A percentile compares a stretch with the other conserved stretches of the same genome.
phyloP scores from a whole-genome alignment of 306 rosid genomes.

The Pyrus communis region DNA sequence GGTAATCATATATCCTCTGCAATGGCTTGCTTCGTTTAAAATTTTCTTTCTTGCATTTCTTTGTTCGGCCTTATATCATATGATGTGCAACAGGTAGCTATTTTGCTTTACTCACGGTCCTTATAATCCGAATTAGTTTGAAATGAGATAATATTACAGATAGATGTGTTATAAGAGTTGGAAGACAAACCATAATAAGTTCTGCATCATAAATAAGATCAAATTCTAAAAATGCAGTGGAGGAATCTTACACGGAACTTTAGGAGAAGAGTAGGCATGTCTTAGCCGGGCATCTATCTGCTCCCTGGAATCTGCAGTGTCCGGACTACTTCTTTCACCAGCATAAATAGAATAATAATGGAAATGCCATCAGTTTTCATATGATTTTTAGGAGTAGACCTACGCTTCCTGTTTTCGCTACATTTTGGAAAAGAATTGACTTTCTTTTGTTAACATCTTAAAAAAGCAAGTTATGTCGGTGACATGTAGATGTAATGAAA shows the following conservation, averaged over 20 bases:
- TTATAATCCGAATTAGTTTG: not conserved
- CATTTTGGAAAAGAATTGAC: not conserved
- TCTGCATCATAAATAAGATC: not conserved
- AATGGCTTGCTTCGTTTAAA: not conserved
- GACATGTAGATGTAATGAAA: not conserved
- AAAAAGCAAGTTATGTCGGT: not conserved
- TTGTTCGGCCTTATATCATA: not conserved
- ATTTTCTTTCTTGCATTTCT: not conserved
- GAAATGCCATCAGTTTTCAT: not conserved
- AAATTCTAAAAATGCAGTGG: not conserved
- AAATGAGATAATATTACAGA: not conserved
- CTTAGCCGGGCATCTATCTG: not conserved
- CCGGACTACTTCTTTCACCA: not conserved
- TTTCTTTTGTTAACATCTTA: not conserved
- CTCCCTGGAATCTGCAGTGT: not conserved
- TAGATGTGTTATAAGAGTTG: not conserved
- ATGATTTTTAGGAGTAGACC: not conserved
- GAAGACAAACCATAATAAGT: not conserved
- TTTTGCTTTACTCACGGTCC: not conserved
- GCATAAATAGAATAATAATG: not conserved
- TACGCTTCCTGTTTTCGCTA: too few relatives aligned
- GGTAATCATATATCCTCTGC: constrained; percentile 37
- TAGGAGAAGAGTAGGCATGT: not conserved
- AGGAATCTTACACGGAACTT: not conserved
- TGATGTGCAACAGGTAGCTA: not conserved